These are phyloP conservation scores for Lupinus albus DNA, from an alignment of 306 rosid species.

Conservation along the genomic window DNA sequence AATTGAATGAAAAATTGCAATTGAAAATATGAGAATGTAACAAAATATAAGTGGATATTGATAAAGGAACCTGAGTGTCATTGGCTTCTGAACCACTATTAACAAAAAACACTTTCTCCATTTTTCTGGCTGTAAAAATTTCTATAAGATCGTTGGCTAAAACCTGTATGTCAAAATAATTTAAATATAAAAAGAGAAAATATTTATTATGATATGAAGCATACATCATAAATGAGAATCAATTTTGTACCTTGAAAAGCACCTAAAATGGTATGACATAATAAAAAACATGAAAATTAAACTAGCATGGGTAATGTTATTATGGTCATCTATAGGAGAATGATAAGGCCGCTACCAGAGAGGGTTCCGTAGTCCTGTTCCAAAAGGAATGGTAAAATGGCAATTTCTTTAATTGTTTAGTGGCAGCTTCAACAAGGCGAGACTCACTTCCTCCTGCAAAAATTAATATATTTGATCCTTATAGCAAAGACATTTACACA, in stretches of 20 bases:
- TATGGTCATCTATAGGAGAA: constrained; percentile 14
- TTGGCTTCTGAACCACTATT: constrained; percentile 98
- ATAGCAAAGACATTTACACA: constrained; percentile 17
- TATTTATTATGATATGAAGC: constrained; percentile 23
- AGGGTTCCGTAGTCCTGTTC: constrained; percentile 94
- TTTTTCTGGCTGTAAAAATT: constrained; percentile 72
- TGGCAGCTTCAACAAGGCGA: constrained; percentile 88
- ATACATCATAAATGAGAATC: constrained; percentile 22
- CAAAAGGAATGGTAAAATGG: constrained; percentile 99
- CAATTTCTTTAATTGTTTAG: constrained; percentile 74
- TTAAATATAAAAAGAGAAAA: constrained; percentile 30
- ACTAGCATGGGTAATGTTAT: constrained; percentile 16
- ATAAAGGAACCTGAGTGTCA: constrained; percentile 80
- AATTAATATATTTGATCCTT: constrained; percentile 23
- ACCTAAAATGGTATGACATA: background rate
- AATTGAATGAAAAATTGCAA: constrained; percentile 23
- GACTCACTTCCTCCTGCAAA: constrained; percentile 86
- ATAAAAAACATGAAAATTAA: constrained; percentile 2
- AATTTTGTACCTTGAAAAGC: constrained; percentile 3
- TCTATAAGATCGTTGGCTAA: constrained; percentile 84
- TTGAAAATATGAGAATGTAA: constrained; percentile 29
- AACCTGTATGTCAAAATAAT: constrained; percentile 58
- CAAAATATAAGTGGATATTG: constrained; percentile 33
- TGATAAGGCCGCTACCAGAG: constrained; percentile 68
- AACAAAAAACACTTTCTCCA: constrained; percentile 87